These are phyloP conservation scores for Fraxinus albicans DNA, from an alignment of 305 asterid species.

Conservation along the genomic window DNA sequence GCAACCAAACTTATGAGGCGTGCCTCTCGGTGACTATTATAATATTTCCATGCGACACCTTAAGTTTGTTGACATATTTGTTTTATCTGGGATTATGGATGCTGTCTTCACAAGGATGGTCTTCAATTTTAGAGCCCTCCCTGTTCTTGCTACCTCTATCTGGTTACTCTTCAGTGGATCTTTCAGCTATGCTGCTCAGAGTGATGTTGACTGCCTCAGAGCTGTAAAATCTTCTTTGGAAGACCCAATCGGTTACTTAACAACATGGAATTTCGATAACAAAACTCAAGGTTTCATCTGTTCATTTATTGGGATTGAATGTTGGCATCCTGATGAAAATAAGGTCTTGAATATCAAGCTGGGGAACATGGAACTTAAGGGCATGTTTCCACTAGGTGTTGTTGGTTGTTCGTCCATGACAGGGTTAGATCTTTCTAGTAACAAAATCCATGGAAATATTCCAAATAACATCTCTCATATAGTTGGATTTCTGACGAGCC, in stretches of 20 bases:
- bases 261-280: conserved; percentile 56
- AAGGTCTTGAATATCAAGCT: conserved; percentile 51
- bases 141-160: conserved; percentile 22
- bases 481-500: conserved; percentile 31
- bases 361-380: conserved; percentile 60
- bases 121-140: conserved; percentile 15
- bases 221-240: conserved; percentile 36
- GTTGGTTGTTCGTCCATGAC: conserved; percentile 50
- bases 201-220: conserved; percentile 58
- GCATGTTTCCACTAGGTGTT: conserved; percentile 64
- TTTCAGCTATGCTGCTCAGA: conserved; percentile 31
- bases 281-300: conserved; percentile 52
- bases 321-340: conserved; percentile 47
- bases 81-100: conserved; percentile 21
- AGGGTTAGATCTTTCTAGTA: conserved; percentile 66
- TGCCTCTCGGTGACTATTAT: not conserved
- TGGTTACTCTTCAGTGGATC: conserved; percentile 28
- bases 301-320: conserved; percentile 54
- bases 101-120: conserved; percentile 14
- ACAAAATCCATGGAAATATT: conserved; percentile 47
- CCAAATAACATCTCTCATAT: conserved; percentile 49
- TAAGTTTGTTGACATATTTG: not conserved
- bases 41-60: not conserved
- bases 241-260: conserved; percentile 51
- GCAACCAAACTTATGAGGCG: not conserved